A percentile compares a stretch with the other conserved stretches of the same genome.
phyloP scores from a whole-genome alignment of 345 rosid species.

The Iberis pinnata region DNA sequence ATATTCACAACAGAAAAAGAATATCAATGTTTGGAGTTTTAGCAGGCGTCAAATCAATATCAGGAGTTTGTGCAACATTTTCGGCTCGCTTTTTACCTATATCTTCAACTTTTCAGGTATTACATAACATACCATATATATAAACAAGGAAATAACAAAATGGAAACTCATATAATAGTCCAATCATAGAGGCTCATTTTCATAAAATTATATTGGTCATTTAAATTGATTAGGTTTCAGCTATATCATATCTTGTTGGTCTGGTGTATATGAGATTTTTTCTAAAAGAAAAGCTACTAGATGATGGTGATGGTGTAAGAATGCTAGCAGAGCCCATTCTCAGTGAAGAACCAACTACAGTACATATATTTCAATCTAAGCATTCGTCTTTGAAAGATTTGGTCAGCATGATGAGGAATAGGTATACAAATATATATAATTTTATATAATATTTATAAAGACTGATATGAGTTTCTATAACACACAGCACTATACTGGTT shows the following conservation, averaged over 20 bases:
- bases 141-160: too few relatives aligned
- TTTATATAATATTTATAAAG: background rate
- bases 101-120: slow-evolving; percentile 54
- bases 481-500: slow-evolving; percentile 49
- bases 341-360: slow-evolving; percentile 14
- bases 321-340: slow-evolving; percentile 43
- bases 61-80: slow-evolving; percentile 50
- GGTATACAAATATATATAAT: slow-evolving; percentile 32
- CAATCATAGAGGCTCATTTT: background rate
- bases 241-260: slow-evolving; percentile 43
- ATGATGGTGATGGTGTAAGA: slow-evolving; percentile 2
- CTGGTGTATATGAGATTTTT: slow-evolving; percentile 71
- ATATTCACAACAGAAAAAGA: slow-evolving; percentile 35
- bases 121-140: too few relatives aligned
- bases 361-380: slow-evolving; percentile 28
- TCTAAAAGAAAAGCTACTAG: slow-evolving; percentile 45
- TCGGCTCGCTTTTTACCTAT: slow-evolving; percentile 63
- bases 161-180: too few relatives aligned
- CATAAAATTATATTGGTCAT: background rate
- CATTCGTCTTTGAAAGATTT: slow-evolving; percentile 45
- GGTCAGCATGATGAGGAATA: slow-evolving; percentile 42
- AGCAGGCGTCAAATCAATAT: slow-evolving; percentile 38
- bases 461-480: background rate
- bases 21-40: slow-evolving; percentile 59
- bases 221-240: slow-evolving; percentile 40